phyloP scores from a whole-genome alignment of 352 stramenopile genomes.

The Phytopythium mirpurense region DNA sequence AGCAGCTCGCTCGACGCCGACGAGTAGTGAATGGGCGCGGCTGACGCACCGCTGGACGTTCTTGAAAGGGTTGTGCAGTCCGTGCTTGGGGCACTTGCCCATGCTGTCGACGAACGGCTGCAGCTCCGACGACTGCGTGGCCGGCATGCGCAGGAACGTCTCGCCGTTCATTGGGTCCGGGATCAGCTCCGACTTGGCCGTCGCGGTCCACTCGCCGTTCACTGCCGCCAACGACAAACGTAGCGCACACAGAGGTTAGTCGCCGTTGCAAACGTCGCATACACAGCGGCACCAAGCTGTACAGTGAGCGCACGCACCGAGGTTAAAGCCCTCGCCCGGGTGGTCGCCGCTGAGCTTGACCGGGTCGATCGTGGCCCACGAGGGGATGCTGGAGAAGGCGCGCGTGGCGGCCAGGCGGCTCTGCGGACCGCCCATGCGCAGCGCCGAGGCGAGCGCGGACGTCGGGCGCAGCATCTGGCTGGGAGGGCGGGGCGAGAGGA shows the following conservation, averaged over 20 bases:
- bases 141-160: constrained; percentile 92
- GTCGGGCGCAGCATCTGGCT: constrained; percentile 14
- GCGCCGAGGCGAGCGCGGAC: constrained; percentile 15
- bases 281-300: too few relatives aligned
- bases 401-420: constrained; percentile 23
- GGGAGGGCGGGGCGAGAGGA: not conserved
- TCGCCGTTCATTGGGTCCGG: constrained; percentile 94
- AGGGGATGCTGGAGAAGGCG: constrained; percentile 59
- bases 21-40: too few relatives aligned
- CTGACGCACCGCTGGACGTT: constrained; percentile 93
- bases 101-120: constrained; percentile 92
- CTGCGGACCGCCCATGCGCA: constrained; percentile 10
- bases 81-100: constrained; percentile 92
- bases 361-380: constrained; percentile 93
- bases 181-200: constrained; percentile 73
- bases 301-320: constrained; percentile 52
- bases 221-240: constrained; percentile 48
- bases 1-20: too few relatives aligned
- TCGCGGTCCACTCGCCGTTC: constrained; percentile 85
- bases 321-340: constrained; percentile 86
- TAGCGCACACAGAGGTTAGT: too few relatives aligned
- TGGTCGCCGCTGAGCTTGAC: constrained; percentile 62
- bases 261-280: too few relatives aligned
- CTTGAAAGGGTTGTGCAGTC: constrained; percentile 98
- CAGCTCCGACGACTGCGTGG: constrained; percentile 89